Evolutionary conservation across 78 protist genomes (phyloP), one percentile per base, ranked within the genome.

Genomic region (Dictyostelium purpureum): DNA sequence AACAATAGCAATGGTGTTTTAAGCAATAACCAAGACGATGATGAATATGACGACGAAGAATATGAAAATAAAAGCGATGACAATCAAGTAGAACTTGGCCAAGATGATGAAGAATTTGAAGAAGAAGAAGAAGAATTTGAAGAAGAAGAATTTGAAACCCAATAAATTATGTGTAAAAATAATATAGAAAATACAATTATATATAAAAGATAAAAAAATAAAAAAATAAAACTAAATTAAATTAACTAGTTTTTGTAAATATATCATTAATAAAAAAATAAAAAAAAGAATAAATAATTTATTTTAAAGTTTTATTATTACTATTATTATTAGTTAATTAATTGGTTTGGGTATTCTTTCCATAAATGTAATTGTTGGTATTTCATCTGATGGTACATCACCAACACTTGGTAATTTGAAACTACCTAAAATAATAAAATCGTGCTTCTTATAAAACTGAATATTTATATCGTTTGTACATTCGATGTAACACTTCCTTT

Each of bases 401-500:
- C 69, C 91, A 28, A 85, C 49, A 1, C 7, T 7, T 38, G 91
- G 91, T 45, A 85, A 59, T 31, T 40, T 73, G 10, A 31, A 61
- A 12, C 56, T 65, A 18, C 69, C 77, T 1, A 85, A 11, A 16
- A 77, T 77, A 5, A 10, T 31, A 49, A 85, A 85, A 31, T 81
- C 91, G 14, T 42, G 38, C 21, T 73, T 70, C 42, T 51, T 16
- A 43, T 85, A 85, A 28, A 54, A 85, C 28, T 43, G 57, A 16
- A 70, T 11, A 5, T 54, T 38, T n/a, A 26, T 47, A 35, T 45
- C 35, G 61, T 49, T 73, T 12, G 91, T 85, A 45, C 91, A 85
- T 43, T 85, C 91, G 6, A 85, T 45, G 43, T 85, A 85, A 45
- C 79, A 70, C 43, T 38, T 47, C 63, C 73, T 85, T 73, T 73